Percentiles rank a stretch among this genome's conserved stretches.
phyloP scores from a whole-genome alignment of 1,284 basidiomycete genomes.

The Rhodotorula sp. region DNA sequence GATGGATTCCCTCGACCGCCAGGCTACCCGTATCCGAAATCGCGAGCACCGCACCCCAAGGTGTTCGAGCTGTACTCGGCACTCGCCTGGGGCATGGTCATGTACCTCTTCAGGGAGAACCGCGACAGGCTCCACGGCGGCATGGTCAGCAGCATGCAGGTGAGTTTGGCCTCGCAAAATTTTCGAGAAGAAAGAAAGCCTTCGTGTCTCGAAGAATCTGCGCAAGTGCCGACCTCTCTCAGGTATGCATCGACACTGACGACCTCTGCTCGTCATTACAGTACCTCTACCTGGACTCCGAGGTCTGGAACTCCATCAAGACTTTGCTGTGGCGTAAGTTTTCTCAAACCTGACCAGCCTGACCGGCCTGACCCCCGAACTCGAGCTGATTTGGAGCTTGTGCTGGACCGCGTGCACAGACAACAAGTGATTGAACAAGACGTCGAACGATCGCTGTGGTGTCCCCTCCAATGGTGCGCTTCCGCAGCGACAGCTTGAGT shows the following conservation, averaged over 20 bases:
- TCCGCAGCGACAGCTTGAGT: neutral
- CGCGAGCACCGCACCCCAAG: slow-evolving; percentile 73
- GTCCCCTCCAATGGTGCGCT: neutral
- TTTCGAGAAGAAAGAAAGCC: too few relatives aligned
- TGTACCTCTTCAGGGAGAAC: slow-evolving; percentile 89
- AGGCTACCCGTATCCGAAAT: slow-evolving; percentile 53
- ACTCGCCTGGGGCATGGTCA: slow-evolving; percentile 90
- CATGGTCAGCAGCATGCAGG: slow-evolving; percentile 62
- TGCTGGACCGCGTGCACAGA: too few relatives aligned
- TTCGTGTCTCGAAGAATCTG: too few relatives aligned
- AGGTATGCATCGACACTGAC: neutral
- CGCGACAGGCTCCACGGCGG: slow-evolving; percentile 88
- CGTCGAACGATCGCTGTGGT: too few relatives aligned
- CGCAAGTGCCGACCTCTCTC: neutral
- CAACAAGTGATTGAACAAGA: too few relatives aligned
- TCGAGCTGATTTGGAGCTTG: neutral
- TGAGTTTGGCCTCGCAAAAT: slow-evolving; percentile 8
- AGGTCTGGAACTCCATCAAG: slow-evolving; percentile 58
- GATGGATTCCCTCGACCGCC: slow-evolving; percentile 52
- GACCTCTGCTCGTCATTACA: slow-evolving; percentile 37
- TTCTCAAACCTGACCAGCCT: neutral
- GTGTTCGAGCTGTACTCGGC: slow-evolving; percentile 89
- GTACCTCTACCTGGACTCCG: slow-evolving; percentile 77
- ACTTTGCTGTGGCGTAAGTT: slow-evolving; percentile 41
- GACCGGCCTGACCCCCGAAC: too few relatives aligned